Conservation (phyloP, 768 basidiomycete genomes). For the Xerocomellus chrysenteron region DNA sequence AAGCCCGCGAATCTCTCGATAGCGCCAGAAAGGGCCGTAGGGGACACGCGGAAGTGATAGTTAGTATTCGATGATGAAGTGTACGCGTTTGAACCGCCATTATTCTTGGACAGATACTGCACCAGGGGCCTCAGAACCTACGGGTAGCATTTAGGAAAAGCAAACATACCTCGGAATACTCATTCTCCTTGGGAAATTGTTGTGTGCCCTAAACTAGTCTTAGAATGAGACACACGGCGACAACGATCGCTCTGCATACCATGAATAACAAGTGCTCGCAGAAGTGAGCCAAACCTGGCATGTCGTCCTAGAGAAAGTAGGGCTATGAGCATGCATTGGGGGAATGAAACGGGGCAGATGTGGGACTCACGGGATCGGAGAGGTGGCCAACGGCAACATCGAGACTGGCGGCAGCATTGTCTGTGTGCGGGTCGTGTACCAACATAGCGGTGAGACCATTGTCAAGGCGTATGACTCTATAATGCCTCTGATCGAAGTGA, state of each 20-base stretch:
- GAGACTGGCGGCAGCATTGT: conserved; percentile 93
- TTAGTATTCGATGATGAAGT: conserved; percentile 92
- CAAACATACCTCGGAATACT: conserved; percentile 74
- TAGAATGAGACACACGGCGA: neutral
- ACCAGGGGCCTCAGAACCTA: neutral
- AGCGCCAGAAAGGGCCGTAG: conserved; percentile 61
- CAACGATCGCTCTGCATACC: conserved; percentile 45
- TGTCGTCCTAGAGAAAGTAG: conserved; percentile 57
- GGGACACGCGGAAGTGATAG: conserved; percentile 75
- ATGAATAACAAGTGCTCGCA: conserved; percentile 97
- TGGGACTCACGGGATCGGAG: conserved; percentile 75
- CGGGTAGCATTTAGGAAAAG: neutral
- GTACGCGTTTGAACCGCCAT: conserved; percentile 90
- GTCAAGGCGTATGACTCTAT: conserved; percentile 76
- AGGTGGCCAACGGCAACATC: conserved; percentile 95
- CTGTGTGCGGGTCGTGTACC: conserved; percentile 79
- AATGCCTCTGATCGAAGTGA: conserved; percentile 74
- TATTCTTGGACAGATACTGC: conserved; percentile 76
- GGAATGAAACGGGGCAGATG: neutral
- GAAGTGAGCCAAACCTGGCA: conserved; percentile 92
- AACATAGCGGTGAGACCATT: conserved; percentile 89
- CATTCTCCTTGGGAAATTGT: conserved; percentile 88
- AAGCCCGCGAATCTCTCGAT: conserved; percentile 80
- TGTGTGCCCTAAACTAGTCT: conserved; percentile 60
- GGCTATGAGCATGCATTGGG: neutral